These are phyloP conservation scores for Xylaria palmicola DNA, from an alignment of 495 filamentous ascomycete genomes.

Conservation along the genomic window DNA sequence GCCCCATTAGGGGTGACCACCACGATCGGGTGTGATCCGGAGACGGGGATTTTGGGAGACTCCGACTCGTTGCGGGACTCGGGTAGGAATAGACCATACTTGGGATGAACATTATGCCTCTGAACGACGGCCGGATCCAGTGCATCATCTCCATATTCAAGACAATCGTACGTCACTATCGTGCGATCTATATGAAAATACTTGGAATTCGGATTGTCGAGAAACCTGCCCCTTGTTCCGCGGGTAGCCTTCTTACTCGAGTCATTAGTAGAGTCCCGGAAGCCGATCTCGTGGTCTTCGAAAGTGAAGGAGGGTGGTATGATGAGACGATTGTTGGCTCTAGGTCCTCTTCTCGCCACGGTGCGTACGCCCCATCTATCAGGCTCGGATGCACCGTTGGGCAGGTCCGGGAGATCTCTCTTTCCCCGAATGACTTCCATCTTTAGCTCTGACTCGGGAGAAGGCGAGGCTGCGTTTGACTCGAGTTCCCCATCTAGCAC, in stretches of 20 bases:
- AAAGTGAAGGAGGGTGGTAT: constrained; percentile 38
- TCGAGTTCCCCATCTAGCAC: constrained; percentile 38
- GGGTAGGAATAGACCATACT: constrained; percentile 40
- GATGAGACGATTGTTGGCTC: constrained; percentile 45
- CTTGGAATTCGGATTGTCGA: constrained; percentile 41
- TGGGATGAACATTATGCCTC: constrained; percentile 45
- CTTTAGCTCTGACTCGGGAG: constrained; percentile 19
- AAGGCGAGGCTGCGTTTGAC: constrained; percentile 39
- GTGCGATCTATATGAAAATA: constrained; percentile 44
- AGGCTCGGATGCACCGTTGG: constrained; percentile 35
- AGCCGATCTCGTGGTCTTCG: constrained; percentile 46
- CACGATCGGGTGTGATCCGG: constrained; percentile 38
- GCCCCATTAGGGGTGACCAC: constrained; percentile 34
- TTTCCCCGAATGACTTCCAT: constrained; percentile 14
- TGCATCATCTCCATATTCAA: constrained; percentile 36
- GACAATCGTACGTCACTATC: constrained; percentile 42
- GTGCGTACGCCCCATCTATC: constrained; percentile 43
- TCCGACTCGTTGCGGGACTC: constrained; percentile 39
- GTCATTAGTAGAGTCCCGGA: constrained; percentile 49
- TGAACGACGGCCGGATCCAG: constrained; percentile 42
- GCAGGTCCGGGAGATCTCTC: constrained; percentile 36
- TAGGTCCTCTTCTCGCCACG: constrained; percentile 33
- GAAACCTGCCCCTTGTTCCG: constrained; percentile 38
- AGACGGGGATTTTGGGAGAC: constrained; percentile 27
- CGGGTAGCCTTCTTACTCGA: constrained; percentile 39